A percentile compares a stretch with the other conserved stretches of the same genome.
Conservation (phyloP, 805 yeast genomes). For the Teunomyces tritomae region DNA sequence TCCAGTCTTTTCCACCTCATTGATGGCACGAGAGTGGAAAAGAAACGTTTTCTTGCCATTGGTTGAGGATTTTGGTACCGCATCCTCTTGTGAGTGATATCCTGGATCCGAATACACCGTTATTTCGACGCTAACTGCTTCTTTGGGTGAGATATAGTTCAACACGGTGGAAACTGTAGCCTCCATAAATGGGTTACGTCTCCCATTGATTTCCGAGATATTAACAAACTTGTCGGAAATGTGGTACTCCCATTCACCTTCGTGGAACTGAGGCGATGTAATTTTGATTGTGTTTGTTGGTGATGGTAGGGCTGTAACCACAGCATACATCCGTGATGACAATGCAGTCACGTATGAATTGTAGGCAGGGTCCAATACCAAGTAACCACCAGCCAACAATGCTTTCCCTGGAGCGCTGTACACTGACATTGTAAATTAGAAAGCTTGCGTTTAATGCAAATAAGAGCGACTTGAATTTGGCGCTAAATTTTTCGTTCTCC, state of each 20-base stretch:
- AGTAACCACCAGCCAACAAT: slow-evolving; percentile 88
- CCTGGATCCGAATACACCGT: slow-evolving; percentile 82
- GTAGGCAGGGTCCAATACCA: slow-evolving; percentile 78
- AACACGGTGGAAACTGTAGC: slow-evolving; percentile 57
- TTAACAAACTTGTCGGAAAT: slow-evolving; percentile 14
- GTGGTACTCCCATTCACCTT: slow-evolving; percentile 67
- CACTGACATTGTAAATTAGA: slow-evolving; percentile 30
- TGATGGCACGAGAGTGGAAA: slow-evolving; percentile 59
- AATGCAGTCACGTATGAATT: slow-evolving; percentile 81
- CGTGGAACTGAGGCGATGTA: slow-evolving; percentile 71
- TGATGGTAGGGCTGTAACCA: slow-evolving; percentile 27
- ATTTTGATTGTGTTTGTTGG: slow-evolving; percentile 36
- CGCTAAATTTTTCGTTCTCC: too few relatives aligned
- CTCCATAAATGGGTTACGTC: slow-evolving; percentile 70
- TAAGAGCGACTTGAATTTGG: too few relatives aligned
- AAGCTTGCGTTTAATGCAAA: too few relatives aligned
- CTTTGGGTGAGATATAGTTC: slow-evolving; percentile 45
- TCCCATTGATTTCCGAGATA: slow-evolving; percentile 29
- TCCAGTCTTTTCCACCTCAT: slow-evolving; percentile 87
- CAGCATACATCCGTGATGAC: slow-evolving; percentile 86
- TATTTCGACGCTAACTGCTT: slow-evolving; percentile 40
- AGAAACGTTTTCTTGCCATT: slow-evolving; percentile 47
- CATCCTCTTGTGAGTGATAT: slow-evolving; percentile 73
- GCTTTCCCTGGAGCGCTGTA: slow-evolving; percentile 97
- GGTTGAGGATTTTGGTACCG: slow-evolving; percentile 30